Conservation (phyloP, 441 rosid genomes). For the Breynia disticha region DNA sequence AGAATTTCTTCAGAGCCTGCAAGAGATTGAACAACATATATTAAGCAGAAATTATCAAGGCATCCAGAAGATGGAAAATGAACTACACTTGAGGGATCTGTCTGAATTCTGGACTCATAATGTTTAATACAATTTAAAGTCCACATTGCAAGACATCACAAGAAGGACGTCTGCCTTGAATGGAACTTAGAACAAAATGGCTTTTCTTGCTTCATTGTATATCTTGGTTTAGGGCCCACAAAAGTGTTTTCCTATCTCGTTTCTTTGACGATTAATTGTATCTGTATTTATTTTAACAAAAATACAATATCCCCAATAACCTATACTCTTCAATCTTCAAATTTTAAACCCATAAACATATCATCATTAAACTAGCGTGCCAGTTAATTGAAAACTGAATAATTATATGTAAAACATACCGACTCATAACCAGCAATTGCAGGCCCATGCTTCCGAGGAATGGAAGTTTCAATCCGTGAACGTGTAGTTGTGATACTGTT, state of each 20-base stretch:
- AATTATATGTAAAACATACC: conserved; percentile 34
- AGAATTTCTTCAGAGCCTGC: conserved; percentile 89
- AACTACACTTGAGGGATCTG: background rate
- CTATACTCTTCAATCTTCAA: too few relatives aligned
- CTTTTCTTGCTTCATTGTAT: background rate
- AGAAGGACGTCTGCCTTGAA: background rate
- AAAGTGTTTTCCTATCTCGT: background rate
- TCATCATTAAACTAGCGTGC: too few relatives aligned
- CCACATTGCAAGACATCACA: background rate
- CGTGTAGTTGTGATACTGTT: conserved; percentile 77
- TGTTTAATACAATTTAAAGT: background rate
- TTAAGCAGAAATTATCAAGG: background rate
- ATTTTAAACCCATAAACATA: too few relatives aligned
- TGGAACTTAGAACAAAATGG: background rate
- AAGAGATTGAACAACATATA: conserved; percentile 12
- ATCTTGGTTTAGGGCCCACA: background rate
- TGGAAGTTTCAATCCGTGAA: conserved; percentile 75
- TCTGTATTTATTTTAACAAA: too few relatives aligned
- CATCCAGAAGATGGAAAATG: background rate
- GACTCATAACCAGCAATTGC: conserved; percentile 96
- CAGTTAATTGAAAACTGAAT: background rate
- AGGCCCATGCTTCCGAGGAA: conserved; percentile 98
- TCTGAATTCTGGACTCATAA: too few relatives aligned
- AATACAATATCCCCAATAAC: too few relatives aligned
- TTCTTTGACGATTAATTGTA: background rate